Evolutionary conservation across 768 basidiomycete species (phyloP).

Genomic region (Tulasnella calospora): DNA sequence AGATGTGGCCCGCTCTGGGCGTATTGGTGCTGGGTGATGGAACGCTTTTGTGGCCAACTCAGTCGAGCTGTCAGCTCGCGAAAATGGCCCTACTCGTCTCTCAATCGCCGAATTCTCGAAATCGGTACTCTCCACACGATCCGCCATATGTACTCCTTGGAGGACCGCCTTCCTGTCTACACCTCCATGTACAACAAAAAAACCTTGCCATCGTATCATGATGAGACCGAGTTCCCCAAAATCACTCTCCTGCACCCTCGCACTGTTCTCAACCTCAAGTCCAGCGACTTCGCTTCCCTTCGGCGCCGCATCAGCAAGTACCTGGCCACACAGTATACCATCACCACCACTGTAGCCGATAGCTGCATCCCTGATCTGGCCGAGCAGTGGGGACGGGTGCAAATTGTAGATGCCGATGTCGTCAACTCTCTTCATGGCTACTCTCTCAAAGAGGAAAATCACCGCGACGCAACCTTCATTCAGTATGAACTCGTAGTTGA

Average conservation of each 20-base stretch:
- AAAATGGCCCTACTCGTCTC: background rate
- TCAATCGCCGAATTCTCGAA: slow-evolving; percentile 12
- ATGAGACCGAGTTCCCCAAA: too few relatives aligned
- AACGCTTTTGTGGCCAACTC: slow-evolving; percentile 14
- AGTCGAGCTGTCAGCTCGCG: background rate
- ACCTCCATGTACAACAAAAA: background rate
- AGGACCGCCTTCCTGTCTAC: background rate
- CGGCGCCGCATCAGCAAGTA: background rate
- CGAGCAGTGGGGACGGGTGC: too few relatives aligned
- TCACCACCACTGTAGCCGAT: too few relatives aligned
- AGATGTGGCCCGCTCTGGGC: slow-evolving; percentile 11
- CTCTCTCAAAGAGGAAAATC: too few relatives aligned
- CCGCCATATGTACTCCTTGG: background rate
- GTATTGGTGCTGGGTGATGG: slow-evolving; percentile 20
- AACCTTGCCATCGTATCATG: background rate
- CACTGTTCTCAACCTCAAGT: background rate
- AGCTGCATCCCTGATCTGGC: too few relatives aligned
- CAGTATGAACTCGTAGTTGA: too few relatives aligned
- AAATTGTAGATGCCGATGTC: too few relatives aligned
- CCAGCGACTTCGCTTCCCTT: background rate
- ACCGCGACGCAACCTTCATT: too few relatives aligned
- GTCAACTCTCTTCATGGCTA: too few relatives aligned
- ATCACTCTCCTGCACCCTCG: background rate
- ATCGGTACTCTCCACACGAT: background rate
- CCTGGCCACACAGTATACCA: background rate